phyloP scores from a whole-genome alignment of 768 basidiomycete genomes.

The Symmetrospora coprosmae region DNA sequence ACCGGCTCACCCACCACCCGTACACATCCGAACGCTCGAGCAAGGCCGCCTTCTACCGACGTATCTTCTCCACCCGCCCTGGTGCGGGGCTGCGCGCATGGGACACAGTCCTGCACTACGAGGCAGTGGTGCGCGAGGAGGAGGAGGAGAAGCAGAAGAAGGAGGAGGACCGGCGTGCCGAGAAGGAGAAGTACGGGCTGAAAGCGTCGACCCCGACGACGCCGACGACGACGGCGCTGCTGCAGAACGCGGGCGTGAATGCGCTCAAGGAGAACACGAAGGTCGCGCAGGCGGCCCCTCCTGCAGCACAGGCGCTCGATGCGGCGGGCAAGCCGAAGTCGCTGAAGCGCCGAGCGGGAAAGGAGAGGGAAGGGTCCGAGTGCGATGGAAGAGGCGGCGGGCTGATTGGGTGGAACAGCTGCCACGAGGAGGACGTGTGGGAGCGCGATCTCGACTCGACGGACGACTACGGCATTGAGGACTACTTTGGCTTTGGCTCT shows the following conservation, averaged over 20 bases:
- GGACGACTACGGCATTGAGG: conserved; percentile 17
- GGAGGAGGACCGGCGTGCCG: conserved; percentile 8
- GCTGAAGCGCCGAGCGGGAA: conserved; percentile 12
- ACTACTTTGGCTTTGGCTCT: conserved; percentile 13
- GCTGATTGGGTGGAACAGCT: conserved; percentile 20
- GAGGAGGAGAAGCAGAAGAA: conserved; percentile 20
- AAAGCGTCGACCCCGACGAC: neutral
- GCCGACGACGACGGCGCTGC: neutral
- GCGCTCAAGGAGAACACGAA: no score
- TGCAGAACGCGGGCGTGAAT: no score
- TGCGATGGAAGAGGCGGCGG: conserved; percentile 16
- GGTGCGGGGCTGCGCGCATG: conserved; percentile 14
- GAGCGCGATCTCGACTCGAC: conserved; percentile 9
- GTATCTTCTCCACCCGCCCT: conserved; percentile 10
- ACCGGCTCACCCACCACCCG: neutral
- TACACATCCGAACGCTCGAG: neutral
- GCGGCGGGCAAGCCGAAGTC: no score
- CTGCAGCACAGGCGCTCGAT: no score
- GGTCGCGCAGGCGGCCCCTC: no score
- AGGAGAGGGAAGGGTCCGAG: conserved; percentile 9
- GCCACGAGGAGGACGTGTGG: conserved; percentile 21
- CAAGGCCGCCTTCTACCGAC: no score
- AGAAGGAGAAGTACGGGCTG: conserved; percentile 17
- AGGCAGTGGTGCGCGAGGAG: conserved; percentile 18
- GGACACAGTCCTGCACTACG: conserved; percentile 18